Conservation (phyloP, 169 alveolate species). For the Plasmodium chabaudi region DNA sequence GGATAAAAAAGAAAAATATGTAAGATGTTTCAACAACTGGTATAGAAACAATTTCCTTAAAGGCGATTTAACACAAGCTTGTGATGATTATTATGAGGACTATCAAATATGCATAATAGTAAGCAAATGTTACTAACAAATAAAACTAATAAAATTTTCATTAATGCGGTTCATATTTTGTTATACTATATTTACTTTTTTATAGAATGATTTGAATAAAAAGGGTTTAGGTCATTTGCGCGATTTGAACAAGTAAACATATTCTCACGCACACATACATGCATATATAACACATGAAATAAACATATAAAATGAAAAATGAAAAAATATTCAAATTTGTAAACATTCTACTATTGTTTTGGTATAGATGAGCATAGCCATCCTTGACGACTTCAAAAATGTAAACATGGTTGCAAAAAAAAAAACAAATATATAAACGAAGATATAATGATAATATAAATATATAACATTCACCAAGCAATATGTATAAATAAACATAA, state of each 20-base stretch:
- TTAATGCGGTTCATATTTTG: background rate
- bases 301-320: too few species aligned
- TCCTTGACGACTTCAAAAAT: too few species aligned
- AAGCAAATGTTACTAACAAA: conserved; percentile 2
- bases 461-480: conserved; percentile 6
- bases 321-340: too few species aligned
- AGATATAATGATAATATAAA: background rate
- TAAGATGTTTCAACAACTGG: conserved; percentile 83
- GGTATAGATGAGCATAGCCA: too few species aligned
- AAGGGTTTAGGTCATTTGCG: conserved; percentile 59
- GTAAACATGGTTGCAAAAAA: too few species aligned
- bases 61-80: conserved; percentile 83
- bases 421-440: conserved; percentile 15
- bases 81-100: conserved; percentile 77
- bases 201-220: conserved; percentile 68
- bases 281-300: too few species aligned
- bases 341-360: too few species aligned
- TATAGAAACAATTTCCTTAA: conserved; percentile 83
- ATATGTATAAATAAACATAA: background rate
- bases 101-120: conserved; percentile 84
- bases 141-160: background rate
- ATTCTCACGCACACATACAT: background rate
- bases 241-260: conserved; percentile 36
- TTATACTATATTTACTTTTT: conserved; percentile 3
- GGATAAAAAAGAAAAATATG: conserved; percentile 80